Base-by-base conservation (phyloP, 2,329 filamentous ascomycete species). In the Endothia cerciana region DNA sequence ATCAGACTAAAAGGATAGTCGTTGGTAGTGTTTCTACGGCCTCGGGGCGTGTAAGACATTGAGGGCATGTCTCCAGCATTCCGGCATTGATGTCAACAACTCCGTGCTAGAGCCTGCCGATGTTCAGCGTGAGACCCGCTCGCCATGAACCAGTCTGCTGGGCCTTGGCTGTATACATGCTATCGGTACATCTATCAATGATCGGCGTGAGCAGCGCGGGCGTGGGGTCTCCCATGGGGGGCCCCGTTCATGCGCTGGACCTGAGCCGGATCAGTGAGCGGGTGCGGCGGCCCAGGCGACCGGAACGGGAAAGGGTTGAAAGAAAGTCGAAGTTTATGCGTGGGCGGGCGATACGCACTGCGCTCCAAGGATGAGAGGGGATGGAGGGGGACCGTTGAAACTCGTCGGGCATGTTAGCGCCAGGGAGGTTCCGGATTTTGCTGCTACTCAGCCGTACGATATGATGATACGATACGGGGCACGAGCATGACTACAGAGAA, bases 161-260 rank as follows among this genome's bases (percentile, higher is more conserved):
- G n/a, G n/a, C n/a, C n/a, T n/a, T n/a, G n/a, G n/a, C n/a, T n/a
- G n/a, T n/a, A n/a, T n/a, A 10, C 33, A 36, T 36, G 33, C 33
- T 6, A 36, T 36, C 33, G 33, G 6, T 5, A 36, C 33, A 36
- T 36, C 33, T 10, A 36, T 36, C 33, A 10, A 10, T 36, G 33
- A 36, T 10, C 33, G 33, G 33, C 33, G 33, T 36, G 33, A 10
- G 4, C 33, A 1, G 6, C 33, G n/a, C n/a, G n/a, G n/a, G n/a
- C n/a, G n/a, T n/a, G n/a, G n/a, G n/a, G n/a, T n/a, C n/a, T n/a
- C n/a, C n/a, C n/a, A n/a, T n/a, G n/a, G n/a, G n/a, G n/a, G 33
- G 53, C 19, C 33, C 19, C 33, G 19, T 57, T 57, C 53, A 57
- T 57, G 53, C 53, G 53, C 53, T 57, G 33, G 51, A 49, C 47